Evolutionary conservation across 2,329 filamentous ascomycete genomes (phyloP).

Genomic region (Bipolaris cookei): DNA sequence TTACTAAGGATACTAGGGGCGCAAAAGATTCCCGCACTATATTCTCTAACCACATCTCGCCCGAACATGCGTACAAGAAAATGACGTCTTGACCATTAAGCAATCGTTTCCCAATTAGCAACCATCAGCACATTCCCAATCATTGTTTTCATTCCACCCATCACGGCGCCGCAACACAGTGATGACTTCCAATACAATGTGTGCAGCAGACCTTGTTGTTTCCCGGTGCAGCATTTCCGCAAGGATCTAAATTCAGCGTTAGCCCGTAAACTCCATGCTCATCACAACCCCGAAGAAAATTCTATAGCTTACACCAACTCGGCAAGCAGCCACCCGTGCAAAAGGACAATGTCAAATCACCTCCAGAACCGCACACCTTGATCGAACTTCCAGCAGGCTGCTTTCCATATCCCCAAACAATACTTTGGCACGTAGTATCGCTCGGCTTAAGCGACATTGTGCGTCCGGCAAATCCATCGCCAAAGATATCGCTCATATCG

Average conservation of each 20-base stretch:
- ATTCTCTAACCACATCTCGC: no score
- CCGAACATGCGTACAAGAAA: background rate
- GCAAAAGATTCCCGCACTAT: no score
- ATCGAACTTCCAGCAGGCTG: constrained; percentile 33
- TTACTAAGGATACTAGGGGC: no score
- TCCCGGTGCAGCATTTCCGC: constrained; percentile 27
- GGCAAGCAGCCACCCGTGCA: constrained; percentile 41
- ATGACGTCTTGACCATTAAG: background rate
- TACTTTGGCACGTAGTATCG: constrained; percentile 31
- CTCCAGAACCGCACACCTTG: constrained; percentile 28
- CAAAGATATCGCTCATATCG: constrained; percentile 38
- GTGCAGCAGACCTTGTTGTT: constrained; percentile 34
- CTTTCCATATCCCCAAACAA: constrained; percentile 34
- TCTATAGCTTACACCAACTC: constrained; percentile 35
- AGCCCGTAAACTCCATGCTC: no score
- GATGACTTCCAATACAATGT: constrained; percentile 38
- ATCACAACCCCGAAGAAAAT: background rate
- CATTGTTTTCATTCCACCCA: background rate
- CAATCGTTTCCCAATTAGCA: background rate
- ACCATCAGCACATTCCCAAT: background rate
- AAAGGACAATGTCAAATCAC: constrained; percentile 36
- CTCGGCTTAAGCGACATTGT: constrained; percentile 34
- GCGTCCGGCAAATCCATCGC: constrained; percentile 34
- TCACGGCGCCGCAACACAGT: constrained; percentile 33
- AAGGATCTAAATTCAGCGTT: constrained; percentile 16